Evolutionary conservation across 2,329 filamentous ascomycete genomes (phyloP).

Genomic region (Ceratocystis destructans): DNA sequence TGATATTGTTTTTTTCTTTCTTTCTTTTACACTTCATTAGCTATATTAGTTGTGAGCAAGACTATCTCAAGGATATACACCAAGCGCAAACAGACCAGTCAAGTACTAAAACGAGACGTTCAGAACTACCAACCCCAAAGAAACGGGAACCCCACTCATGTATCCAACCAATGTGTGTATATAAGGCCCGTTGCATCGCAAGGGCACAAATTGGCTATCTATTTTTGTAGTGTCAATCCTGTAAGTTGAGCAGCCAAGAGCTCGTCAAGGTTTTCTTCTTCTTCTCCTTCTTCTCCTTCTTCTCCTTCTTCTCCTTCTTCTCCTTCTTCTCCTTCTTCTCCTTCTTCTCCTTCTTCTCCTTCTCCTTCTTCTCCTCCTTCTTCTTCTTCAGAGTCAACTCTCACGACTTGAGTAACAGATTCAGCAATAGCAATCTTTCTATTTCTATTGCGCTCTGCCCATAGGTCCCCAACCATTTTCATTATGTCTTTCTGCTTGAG

Average conservation of each 20-base stretch:
- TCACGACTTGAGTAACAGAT: conserved; percentile 19
- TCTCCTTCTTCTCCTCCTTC: not conserved
- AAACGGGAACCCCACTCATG: no score
- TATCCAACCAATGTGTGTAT: no score
- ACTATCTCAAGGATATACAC: no score
- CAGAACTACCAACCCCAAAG: no score
- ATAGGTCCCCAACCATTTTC: conserved; percentile 50
- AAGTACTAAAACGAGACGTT: no score
- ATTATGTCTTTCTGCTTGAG: conserved; percentile 55
- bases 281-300: not conserved
- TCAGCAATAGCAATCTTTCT: not conserved
- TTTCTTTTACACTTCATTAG: no score
- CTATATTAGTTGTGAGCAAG: no score
- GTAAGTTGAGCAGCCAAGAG: conserved; percentile 13
- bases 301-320: no score
- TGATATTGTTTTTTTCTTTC: no score
- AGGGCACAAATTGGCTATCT: not conserved
- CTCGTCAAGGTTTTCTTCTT: conserved; percentile 10
- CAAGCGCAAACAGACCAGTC: no score
- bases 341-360: no score
- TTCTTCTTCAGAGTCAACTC: conserved; percentile 18
- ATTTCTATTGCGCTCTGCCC: conserved; percentile 39
- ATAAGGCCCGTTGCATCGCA: not conserved
- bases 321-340: no score
- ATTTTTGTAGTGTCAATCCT: conserved; percentile 12